phyloP scores from a whole-genome alignment of 305 asterid genomes.

The Andrographis paniculata region DNA sequence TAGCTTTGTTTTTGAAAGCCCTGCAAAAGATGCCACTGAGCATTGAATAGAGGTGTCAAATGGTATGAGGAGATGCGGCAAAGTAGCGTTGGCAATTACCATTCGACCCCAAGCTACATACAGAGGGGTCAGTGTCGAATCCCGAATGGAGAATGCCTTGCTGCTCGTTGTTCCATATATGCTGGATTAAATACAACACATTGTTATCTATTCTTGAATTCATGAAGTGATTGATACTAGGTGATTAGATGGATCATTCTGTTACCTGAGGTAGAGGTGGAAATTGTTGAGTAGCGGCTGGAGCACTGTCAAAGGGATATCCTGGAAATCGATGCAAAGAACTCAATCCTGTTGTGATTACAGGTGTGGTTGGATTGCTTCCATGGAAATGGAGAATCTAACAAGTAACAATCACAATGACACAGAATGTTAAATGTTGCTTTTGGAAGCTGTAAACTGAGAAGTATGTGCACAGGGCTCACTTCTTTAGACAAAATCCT shows the following conservation, averaged over 20 bases:
- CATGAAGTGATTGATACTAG: background rate
- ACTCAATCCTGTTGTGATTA: conserved; percentile 40
- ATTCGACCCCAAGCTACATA: conserved; percentile 45
- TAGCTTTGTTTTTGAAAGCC: background rate
- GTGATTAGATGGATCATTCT: background rate
- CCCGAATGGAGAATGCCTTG: conserved; percentile 58
- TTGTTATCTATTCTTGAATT: background rate
- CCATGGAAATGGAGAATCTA: conserved; percentile 61
- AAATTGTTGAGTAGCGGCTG: conserved; percentile 32
- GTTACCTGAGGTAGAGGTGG: conserved; percentile 62
- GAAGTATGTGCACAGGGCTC: too few relatives aligned
- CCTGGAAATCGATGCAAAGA: conserved; percentile 45
- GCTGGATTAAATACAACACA: conserved; percentile 25
- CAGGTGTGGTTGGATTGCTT: conserved; percentile 28
- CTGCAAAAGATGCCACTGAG: background rate
- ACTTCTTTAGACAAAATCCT: conserved; percentile 73
- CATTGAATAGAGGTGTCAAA: too few relatives aligned
- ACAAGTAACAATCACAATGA: conserved; percentile 5
- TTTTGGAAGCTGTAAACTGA: too few relatives aligned
- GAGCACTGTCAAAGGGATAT: conserved; percentile 34
- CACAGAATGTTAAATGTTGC: background rate
- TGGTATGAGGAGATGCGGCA: background rate
- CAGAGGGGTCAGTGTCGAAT: conserved; percentile 42
- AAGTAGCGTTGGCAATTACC: conserved; percentile 28
- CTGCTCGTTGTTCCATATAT: conserved; percentile 53